Evolutionary conservation across 1,139 yeast genomes (phyloP), one percentile per base, ranked within the genome.

Genomic region (Suhomyces atakaporum): DNA sequence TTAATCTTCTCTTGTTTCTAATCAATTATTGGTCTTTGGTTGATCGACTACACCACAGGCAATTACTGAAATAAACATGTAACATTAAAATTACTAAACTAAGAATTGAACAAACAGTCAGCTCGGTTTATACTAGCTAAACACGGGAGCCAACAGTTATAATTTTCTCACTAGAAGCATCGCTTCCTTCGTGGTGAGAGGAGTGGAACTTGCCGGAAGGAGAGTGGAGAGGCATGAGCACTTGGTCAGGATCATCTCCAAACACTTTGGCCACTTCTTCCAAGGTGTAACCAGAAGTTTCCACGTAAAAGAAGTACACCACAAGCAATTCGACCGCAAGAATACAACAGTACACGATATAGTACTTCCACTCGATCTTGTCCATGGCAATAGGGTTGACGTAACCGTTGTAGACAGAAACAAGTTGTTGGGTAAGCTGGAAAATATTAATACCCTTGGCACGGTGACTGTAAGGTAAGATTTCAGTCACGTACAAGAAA

Each of bases 381-480:
- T 69, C 78, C 77, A 79, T 71, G 22, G 82, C 84, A 50, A 79
- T 67, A 5, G 83, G 77, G 49, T 77, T 77, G 35, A 77, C 80
- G 51, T 71, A 78, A 27, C 77, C 67, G 36, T 69, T 70, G 59
- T 60, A 54, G 22, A 54, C 32, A 27, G 36, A 58, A 16, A 70
- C 45, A 15, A 51, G 13, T 21, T 62, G 60, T 40, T 57, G 63
- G 18, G 58, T 49, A 25, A 63, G 46, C 32, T 57, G 50, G 46
- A 56, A 44, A 29, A 68, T 49, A 40, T 64, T 65, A 29, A 69
- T 47, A 36, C 76, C 77, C 50, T 68, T 70, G 30, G 75, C 67
- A 56, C 77, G 58, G 49, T 67, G 63, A 21, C 63, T 54, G 54
- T 64, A 70, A 6, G 77, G 76, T 46, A 69, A 59, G 41, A 70